Base-by-base conservation (phyloP, 2,329 filamentous ascomycete genomes). In the Chaetomium olivaceum region DNA sequence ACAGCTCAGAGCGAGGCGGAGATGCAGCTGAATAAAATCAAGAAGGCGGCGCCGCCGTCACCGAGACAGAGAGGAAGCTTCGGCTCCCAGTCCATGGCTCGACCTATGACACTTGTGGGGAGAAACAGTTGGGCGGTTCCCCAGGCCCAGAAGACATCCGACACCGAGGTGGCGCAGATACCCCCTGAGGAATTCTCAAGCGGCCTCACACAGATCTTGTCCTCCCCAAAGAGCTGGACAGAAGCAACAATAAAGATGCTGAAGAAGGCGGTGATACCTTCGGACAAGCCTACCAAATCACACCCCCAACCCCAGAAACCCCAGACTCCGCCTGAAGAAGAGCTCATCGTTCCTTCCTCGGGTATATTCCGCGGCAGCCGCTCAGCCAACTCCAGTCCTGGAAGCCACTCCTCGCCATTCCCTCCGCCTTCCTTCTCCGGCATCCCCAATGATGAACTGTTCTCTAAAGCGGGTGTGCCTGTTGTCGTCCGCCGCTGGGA, bases 21-120 rank as follows among this genome's bases (percentile, higher is more conserved):
- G 67, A 69, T 79, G 27, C 76, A 76, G 21, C 73, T 85, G 7
- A 77, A 77, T 54, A 77, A 78, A 55, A 80, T 85, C 66, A 79
- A 76, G 3, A 75, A 74, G 64, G 73, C 67, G 1, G 76, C 79
- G 16, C 77, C 78, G 9, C 73, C 76, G 0, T 71, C 60, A 0
- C 72, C 27, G 67, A 72, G 66, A 72, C 73, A 14, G 68, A 73
- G 12, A 72, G 74, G 62, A 65, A 72, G 65, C 59, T 67, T 60
- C 23, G 71, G 60, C 52, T 68, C 66, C 27, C 74, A 66, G 54
- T 71, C 52, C 51, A 61, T 25, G 52, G 66, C 52, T 58, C 75
- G 73, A 23, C 80, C 73, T 12, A 74, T 67, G 27, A 67, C 74
- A 3, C 69, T 75, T 36, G 66, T 75, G 12, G 77, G 76, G 21